Percentiles rank a stretch among this genome's conserved stretches.
Conservation (phyloP, 202 grass and related monocot species). For the Carex arenaria region DNA sequence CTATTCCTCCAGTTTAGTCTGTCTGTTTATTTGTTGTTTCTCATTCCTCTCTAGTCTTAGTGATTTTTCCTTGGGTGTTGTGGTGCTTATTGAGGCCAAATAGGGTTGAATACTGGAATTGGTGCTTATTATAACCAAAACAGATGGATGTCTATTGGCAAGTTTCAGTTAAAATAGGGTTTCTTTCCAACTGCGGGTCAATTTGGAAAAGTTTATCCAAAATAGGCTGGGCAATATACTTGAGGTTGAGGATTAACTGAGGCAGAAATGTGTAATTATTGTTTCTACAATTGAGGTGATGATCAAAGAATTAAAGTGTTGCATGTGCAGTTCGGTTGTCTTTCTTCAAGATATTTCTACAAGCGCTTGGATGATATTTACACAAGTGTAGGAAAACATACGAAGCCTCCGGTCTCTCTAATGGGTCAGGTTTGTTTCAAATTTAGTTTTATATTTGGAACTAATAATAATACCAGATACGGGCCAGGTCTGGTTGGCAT, state of each 20-base stretch:
- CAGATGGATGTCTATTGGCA: not conserved
- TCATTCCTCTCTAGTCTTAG: not conserved
- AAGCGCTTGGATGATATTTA: constrained; percentile 65
- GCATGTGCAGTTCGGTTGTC: constrained; percentile 64
- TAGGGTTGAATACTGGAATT: not conserved
- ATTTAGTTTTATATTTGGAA: constrained; percentile 6
- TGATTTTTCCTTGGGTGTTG: not conserved
- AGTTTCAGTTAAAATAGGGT: not conserved
- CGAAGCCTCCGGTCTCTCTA: constrained; percentile 88
- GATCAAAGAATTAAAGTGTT: not conserved
- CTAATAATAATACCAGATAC: not conserved
- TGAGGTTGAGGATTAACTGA: not conserved
- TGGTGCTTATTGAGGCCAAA: not conserved
- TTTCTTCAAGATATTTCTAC: constrained; percentile 90
- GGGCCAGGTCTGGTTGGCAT: not conserved
- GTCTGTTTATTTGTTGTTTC: not conserved
- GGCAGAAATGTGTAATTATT: not conserved
- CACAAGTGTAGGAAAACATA: constrained; percentile 47
- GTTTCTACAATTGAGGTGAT: constrained; percentile 7
- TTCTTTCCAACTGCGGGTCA: not conserved
- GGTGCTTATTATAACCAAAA: not conserved
- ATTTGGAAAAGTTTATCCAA: not conserved
- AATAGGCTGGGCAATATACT: not conserved
- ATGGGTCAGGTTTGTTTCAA: constrained; percentile 50
- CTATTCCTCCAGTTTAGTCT: not conserved